Evolutionary conservation across 2,329 filamentous ascomycete genomes (phyloP), one percentile per base, ranked within the genome.

Genomic region (Penicillium oxalicum): DNA sequence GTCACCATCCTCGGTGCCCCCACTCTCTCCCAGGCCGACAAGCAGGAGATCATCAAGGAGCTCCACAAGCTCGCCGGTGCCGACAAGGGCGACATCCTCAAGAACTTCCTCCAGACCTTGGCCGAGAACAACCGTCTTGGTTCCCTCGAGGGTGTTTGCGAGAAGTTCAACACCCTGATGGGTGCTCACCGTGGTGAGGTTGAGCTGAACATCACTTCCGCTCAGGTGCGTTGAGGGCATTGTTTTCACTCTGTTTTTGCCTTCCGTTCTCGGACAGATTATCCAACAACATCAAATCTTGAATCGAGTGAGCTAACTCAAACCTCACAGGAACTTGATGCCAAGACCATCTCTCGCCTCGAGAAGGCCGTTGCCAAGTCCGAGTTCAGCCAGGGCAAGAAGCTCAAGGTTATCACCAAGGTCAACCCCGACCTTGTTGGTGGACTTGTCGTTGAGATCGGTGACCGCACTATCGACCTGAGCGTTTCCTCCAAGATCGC

Each of bases 391-490:
- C 81, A 87, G 72, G 91, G 91, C 77, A 91, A 96, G 86, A 97
- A 95, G 81, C 83, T 97, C 74, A 97, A 95, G 86, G 87, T 97
- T 65, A 88, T 89, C 63, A 87, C 94, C 76, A 86, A 89, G 80
- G 87, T 97, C 73, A 93, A 95, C 82, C 81, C 91, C 54, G 91
- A 97, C 51, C 91, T 98, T 68, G 76, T 94, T 60, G 93, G 93
- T 60, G 93, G 93, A 55, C 84, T 98, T 61, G 76, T 98, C 59
- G 91, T 98, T 68, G 91, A 97, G 78, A 87, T 97, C 62, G 91
- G 91, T 67, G 91, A 97, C 81, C 87, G 91, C 70, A 97, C 91
- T 72, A 95, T 98, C 70, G 93, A 98, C 76, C 86, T 96, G 63
- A 93, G 87, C 75, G 91, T 98, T 67, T 91, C 91, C 43, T 80